Conservation (phyloP, 2,329 filamentous ascomycete genomes). For the Aspergillus felis region DNA sequence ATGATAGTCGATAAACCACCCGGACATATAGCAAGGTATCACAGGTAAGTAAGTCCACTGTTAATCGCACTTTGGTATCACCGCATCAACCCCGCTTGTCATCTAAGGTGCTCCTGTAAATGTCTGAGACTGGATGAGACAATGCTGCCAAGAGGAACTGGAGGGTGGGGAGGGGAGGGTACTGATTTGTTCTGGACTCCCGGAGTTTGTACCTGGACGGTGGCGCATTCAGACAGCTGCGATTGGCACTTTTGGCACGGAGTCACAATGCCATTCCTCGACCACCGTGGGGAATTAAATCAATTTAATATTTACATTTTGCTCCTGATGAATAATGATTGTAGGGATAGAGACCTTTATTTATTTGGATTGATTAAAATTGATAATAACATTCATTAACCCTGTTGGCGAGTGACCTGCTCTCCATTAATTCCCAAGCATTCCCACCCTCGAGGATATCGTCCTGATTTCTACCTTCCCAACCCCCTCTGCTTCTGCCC, state of each 20-base stretch:
- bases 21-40: too few species aligned
- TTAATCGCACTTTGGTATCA: background rate
- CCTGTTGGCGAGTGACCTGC: background rate
- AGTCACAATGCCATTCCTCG: background rate
- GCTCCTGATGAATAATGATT: background rate
- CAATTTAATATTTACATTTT: background rate
- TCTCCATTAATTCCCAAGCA: conserved; percentile 8
- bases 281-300: background rate
- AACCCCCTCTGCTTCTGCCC: background rate
- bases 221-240: background rate
- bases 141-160: background rate
- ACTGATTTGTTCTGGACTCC: background rate
- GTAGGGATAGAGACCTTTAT: background rate
- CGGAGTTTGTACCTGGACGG: background rate
- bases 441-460: background rate
- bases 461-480: conserved; percentile 5
- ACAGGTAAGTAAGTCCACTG: too few species aligned
- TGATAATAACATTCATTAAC: background rate
- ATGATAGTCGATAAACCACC: too few species aligned
- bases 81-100: background rate
- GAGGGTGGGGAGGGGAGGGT: background rate
- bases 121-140: background rate
- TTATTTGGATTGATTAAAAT: background rate
- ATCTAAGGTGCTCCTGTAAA: background rate
- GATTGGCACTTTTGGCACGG: background rate